phyloP scores from a whole-genome alignment of 2,329 filamentous ascomycete genomes.

The Fusarium pilosicola region DNA sequence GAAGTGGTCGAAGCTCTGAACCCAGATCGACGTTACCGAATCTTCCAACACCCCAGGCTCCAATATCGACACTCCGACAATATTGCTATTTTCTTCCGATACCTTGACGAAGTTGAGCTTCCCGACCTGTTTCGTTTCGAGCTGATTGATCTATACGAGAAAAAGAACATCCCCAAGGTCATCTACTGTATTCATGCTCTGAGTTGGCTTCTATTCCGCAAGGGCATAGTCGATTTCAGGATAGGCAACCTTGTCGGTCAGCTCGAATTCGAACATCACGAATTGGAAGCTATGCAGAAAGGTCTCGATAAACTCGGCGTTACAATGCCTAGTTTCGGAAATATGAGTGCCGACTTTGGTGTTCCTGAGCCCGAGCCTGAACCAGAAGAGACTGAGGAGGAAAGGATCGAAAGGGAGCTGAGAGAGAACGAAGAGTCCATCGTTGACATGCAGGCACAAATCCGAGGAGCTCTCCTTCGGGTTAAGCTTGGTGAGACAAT shows the following conservation, averaged over 20 bases:
- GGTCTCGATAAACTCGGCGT: constrained; percentile 94
- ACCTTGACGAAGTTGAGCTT: constrained; percentile 88
- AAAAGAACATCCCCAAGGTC: constrained; percentile 99
- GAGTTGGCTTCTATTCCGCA: constrained; percentile 95
- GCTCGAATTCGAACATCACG: constrained; percentile 96
- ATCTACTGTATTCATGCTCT: constrained; percentile 98
- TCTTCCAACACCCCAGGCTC: constrained; percentile 85
- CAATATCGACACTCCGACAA: constrained; percentile 98
- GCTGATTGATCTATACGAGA: constrained; percentile 96
- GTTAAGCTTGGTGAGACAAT: constrained; percentile 83
- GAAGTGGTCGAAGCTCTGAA: constrained; percentile 92
- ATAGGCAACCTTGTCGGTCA: constrained; percentile 98
- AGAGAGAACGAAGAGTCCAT: constrained; percentile 78
- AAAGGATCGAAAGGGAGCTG: constrained; percentile 84
- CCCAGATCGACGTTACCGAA: constrained; percentile 78
- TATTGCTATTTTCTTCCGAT: constrained; percentile 94
- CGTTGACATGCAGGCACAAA: constrained; percentile 85
- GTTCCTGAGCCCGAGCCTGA: constrained; percentile 78
- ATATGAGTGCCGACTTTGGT: constrained; percentile 95
- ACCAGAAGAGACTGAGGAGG: constrained; percentile 88
- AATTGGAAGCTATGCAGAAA: constrained; percentile 96
- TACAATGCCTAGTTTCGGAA: constrained; percentile 97
- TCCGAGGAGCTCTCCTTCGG: constrained; percentile 81
- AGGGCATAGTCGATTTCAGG: constrained; percentile 93
- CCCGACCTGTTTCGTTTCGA: constrained; percentile 98